Evolutionary conservation across 768 basidiomycete species (phyloP), one percentile per base, ranked within the genome.

Genomic region (Megacollybia marginata): DNA sequence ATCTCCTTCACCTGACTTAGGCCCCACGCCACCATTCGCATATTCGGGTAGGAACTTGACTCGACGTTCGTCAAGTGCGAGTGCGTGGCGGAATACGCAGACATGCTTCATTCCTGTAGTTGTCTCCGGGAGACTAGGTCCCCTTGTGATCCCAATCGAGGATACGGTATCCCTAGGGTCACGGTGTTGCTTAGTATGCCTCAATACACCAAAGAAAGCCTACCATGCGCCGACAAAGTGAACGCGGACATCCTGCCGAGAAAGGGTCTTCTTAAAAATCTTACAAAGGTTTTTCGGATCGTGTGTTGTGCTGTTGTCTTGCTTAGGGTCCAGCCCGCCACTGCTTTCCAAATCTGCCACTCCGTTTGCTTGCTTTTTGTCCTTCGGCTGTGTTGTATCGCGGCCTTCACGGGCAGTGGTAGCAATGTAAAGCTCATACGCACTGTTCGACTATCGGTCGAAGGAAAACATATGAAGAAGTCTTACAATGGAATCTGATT

Each of bases 91-190:
- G 49, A 76, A 75, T 42, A 62, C 64, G 38, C 69, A 71, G 8
- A 74, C 60, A 46, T 71, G 65, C 33, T 65, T 55, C 46, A 55
- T 59, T 2, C 58, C 57, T 8, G 50, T 51, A 15, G 59, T 61
- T 7, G 69, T 69, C 18, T 50, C 53, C 5, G 74, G 70, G 7
- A 72, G 49, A 18, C 52, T 59, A 11, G 52, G 61, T 11, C 50
- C 54, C 38, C 71, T 56, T 2, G 63, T 35, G 2, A 73, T 10
- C 5, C 75, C 71, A 40, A 76, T 63, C 0, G 74, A 72, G 2
- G 75, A 75, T 4, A 75, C 74, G 0, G 73, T 73, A 32, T 75
- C 75, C 74, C 73, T 75, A n/a, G n/a, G n/a, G n/a, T n/a, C n/a
- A n/a, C n/a, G n/a, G n/a, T n/a, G n/a, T n/a, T n/a, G n/a, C n/a